These are phyloP conservation scores for Candida sanyaensis DNA, from an alignment of 1,139 yeast species.

Conservation along the genomic window DNA sequence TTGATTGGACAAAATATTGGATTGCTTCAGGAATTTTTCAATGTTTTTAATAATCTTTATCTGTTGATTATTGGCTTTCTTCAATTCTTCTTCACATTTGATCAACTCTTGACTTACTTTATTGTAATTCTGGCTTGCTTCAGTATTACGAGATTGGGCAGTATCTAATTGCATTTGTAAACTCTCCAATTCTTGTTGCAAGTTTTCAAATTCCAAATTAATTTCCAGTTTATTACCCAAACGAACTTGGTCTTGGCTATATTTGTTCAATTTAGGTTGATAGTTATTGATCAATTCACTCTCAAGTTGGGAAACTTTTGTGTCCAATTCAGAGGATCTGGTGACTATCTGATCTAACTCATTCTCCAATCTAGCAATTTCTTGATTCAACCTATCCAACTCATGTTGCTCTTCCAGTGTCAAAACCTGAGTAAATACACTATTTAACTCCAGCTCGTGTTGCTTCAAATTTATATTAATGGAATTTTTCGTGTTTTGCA, in stretches of 20 bases:
- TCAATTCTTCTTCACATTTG: slow-evolving; percentile 41
- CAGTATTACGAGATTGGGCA: slow-evolving; percentile 20
- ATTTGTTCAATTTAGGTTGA: slow-evolving; percentile 22
- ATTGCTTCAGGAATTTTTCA: slow-evolving; percentile 62
- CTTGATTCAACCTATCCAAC: slow-evolving; percentile 37
- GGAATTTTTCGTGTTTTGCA: slow-evolving; percentile 26
- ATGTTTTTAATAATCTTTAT: slow-evolving; percentile 52
- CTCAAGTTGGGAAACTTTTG: slow-evolving; percentile 50
- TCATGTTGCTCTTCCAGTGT: slow-evolving; percentile 37
- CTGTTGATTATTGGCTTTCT: slow-evolving; percentile 60
- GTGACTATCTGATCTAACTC: slow-evolving; percentile 45
- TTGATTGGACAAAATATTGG: slow-evolving; percentile 67
- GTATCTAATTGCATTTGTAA: slow-evolving; percentile 25
- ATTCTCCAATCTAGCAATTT: slow-evolving; percentile 43
- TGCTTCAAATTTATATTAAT: slow-evolving; percentile 35
- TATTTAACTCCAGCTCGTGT: slow-evolving; percentile 50
- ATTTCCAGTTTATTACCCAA: slow-evolving; percentile 18
- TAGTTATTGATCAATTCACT: slow-evolving; percentile 60
- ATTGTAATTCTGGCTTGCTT: slow-evolving; percentile 22
- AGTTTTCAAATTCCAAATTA: slow-evolving; percentile 41
- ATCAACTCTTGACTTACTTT: slow-evolving; percentile 34
- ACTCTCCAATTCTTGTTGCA: slow-evolving; percentile 27
- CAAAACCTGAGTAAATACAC: slow-evolving; percentile 58
- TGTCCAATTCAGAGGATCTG: slow-evolving; percentile 50
- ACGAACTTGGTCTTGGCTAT: slow-evolving; percentile 9